Conservation (phyloP, 2,329 filamentous ascomycete species). For the Cryphonectria japonica region DNA sequence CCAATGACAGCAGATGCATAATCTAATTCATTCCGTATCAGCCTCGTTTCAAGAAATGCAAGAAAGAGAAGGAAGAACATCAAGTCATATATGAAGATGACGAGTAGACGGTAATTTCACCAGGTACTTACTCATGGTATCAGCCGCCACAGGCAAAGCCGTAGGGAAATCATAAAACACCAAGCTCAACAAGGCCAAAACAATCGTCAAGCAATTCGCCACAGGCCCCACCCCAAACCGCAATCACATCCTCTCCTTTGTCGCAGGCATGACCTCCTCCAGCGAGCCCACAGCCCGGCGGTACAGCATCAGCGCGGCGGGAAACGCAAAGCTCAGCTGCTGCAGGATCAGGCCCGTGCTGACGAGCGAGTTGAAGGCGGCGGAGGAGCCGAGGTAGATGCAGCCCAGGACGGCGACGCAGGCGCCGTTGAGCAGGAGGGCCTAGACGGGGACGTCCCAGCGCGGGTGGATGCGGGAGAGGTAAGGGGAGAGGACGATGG, state of each 20-base stretch:
- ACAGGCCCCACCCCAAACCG: conserved; percentile 9
- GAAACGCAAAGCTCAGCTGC: conserved; percentile 28
- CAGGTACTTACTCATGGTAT: conserved; percentile 22
- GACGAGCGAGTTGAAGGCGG: conserved; percentile 26
- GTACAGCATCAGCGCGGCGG: conserved; percentile 24
- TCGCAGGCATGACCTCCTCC: conserved; percentile 10
- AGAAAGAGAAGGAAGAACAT: background rate
- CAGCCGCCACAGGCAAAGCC: conserved; percentile 18
- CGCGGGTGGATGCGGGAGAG: conserved; percentile 17
- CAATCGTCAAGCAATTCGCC: conserved; percentile 20
- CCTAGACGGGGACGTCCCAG: conserved; percentile 20
- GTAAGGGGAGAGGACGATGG: conserved; percentile 17
- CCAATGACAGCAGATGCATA: conserved; percentile 27
- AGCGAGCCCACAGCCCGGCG: conserved; percentile 13
- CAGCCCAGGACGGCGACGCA: conserved; percentile 22
- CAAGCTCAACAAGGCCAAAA: conserved; percentile 21
- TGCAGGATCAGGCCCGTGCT: conserved; percentile 26
- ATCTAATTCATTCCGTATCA: conserved; percentile 8
- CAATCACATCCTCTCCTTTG: conserved; percentile 11
- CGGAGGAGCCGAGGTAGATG: conserved; percentile 24
- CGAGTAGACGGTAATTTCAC: background rate
- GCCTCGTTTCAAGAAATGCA: background rate
- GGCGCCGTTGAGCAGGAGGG: conserved; percentile 19
- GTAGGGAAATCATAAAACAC: conserved; percentile 27
- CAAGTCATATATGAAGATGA: background rate